Evolutionary conservation across 495 filamentous ascomycete genomes (phyloP).

Genomic region (Halenospora varia): DNA sequence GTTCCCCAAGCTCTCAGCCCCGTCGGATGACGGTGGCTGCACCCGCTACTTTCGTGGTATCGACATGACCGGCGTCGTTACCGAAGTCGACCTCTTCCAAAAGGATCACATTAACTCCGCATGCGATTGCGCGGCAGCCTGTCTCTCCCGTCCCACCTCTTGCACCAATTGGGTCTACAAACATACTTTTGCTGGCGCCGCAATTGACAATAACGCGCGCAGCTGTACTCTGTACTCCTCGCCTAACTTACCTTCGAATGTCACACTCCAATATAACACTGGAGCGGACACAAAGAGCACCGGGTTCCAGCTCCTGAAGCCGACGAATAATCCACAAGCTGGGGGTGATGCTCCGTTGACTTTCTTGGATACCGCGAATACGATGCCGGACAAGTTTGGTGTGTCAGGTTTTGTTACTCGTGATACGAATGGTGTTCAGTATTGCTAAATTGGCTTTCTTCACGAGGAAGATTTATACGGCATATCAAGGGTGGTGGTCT

Average conservation of each 20-base stretch:
- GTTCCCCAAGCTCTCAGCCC: constrained; percentile 11
- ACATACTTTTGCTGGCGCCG: constrained; percentile 5
- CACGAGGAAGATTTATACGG: no score
- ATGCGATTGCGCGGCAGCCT: constrained; percentile 12
- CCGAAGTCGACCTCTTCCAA: constrained; percentile 8
- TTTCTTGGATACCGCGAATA: constrained; percentile 5
- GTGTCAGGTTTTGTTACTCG: constrained; percentile 10
- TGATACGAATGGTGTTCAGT: constrained; percentile 1
- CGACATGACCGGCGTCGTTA: constrained; percentile 17
- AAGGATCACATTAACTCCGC: constrained; percentile 11
- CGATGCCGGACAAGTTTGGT: constrained; percentile 2
- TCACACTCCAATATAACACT: constrained; percentile 9
- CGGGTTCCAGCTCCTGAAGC: background rate
- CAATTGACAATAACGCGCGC: constrained; percentile 2
- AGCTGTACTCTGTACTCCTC: constrained; percentile 11
- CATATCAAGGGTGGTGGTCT: no score
- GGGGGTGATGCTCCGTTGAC: constrained; percentile 9
- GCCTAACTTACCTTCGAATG: constrained; percentile 9
- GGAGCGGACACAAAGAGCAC: background rate
- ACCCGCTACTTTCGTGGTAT: constrained; percentile 12
- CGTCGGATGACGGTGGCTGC: constrained; percentile 8
- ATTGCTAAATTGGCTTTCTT: constrained; percentile 16
- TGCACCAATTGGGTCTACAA: constrained; percentile 19
- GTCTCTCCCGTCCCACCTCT: background rate
- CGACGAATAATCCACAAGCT: constrained; percentile 5